Evolutionary conservation across 2,329 filamentous ascomycete species (phyloP).

Genomic region (Chrysoporthe cubensis): DNA sequence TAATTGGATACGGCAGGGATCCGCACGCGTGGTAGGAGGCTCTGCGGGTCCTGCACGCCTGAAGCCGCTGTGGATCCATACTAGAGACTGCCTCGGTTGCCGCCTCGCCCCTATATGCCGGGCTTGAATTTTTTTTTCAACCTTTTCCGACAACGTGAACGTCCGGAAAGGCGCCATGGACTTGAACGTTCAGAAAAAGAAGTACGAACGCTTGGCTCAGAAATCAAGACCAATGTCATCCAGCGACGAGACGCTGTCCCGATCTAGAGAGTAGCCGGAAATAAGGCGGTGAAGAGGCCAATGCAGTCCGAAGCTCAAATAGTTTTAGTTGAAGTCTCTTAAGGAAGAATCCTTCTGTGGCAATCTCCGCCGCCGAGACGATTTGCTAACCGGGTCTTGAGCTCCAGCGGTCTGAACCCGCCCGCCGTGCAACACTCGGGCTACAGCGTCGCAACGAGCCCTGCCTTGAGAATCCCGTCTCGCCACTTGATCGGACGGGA

Average conservation of each 20-base stretch:
- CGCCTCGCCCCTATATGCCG: conserved; percentile 7
- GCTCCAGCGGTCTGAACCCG: background rate
- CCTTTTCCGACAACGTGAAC: background rate
- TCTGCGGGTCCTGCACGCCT: conserved; percentile 23
- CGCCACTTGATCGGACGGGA: background rate
- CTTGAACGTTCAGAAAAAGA: background rate
- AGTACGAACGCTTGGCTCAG: background rate
- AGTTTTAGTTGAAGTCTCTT: background rate
- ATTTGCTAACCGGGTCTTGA: background rate
- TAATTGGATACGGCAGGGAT: conserved; percentile 15
- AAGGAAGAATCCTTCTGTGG: background rate
- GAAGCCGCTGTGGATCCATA: conserved; percentile 5
- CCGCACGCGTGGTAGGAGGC: conserved; percentile 17
- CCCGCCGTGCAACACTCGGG: background rate
- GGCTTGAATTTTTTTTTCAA: background rate
- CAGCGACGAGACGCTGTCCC: background rate
- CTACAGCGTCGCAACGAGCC: background rate
- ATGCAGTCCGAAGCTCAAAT: background rate
- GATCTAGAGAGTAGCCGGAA: background rate
- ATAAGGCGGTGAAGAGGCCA: conserved; percentile 8
- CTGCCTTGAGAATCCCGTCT: background rate
- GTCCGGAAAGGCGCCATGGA: too few relatives aligned
- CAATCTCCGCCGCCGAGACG: background rate
- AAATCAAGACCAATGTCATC: background rate
- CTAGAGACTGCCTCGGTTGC: conserved; percentile 14